Percentiles rank a stretch among this genome's conserved stretches.
Evolutionary conservation across 1,284 basidiomycete genomes (phyloP).

Genomic region (Takashimella koratensis): DNA sequence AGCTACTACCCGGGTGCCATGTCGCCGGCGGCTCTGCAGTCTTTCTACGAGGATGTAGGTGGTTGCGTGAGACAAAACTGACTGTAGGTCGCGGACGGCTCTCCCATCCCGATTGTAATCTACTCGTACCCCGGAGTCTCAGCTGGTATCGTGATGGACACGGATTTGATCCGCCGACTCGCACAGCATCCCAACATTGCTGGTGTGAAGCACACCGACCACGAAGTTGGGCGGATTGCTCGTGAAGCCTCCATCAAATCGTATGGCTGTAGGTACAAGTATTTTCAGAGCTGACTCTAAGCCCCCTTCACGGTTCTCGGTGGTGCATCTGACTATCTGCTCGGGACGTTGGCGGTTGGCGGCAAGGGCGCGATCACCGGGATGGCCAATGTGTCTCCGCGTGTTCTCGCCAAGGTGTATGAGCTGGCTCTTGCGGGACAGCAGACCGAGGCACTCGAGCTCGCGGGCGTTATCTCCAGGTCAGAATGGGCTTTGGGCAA

Average conservation of each 20-base stretch:
- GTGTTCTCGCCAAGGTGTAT: constrained; percentile 28
- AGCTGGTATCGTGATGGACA: constrained; percentile 36
- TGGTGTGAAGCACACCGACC: constrained; percentile 43
- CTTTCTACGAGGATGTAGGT: constrained; percentile 33
- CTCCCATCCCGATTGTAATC: constrained; percentile 35
- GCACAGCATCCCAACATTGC: constrained; percentile 36
- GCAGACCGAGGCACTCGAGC: constrained; percentile 23
- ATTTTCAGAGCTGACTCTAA: constrained; percentile 1
- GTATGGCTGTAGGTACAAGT: constrained; percentile 17
- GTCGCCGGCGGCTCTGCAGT: constrained; percentile 20
- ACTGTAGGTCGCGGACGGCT: constrained; percentile 27
- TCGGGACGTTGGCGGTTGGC: constrained; percentile 29
- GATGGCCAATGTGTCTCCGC: constrained; percentile 39
- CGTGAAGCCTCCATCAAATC: constrained; percentile 16
- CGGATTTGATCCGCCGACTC: constrained; percentile 27
- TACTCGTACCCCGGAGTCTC: constrained; percentile 38
- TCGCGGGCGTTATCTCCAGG: constrained; percentile 25
- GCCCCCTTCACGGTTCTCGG: constrained; percentile 39
- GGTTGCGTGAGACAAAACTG: not conserved
- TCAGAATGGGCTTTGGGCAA: constrained; percentile 39
- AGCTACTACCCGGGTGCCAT: constrained; percentile 29
- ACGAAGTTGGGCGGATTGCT: constrained; percentile 41
- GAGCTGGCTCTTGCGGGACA: constrained; percentile 27
- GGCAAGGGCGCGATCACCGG: constrained; percentile 44
- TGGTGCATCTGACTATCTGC: constrained; percentile 43